Conservation (phyloP, 148 eudicot species). For the Rhododendron griersonianum region DNA sequence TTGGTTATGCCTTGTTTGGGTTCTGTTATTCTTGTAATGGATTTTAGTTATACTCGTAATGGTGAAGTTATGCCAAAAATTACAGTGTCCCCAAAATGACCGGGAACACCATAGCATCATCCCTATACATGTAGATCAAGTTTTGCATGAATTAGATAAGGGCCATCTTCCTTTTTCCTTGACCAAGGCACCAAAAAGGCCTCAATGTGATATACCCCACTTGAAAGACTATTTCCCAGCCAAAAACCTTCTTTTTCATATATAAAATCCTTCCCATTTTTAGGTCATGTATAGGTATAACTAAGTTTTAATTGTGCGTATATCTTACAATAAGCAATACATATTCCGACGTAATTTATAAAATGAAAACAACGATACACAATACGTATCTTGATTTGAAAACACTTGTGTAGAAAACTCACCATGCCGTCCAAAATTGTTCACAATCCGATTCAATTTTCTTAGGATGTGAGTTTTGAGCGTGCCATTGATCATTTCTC, state of each 20-base stretch:
- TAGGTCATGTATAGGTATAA: too few species aligned
- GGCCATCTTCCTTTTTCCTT: neutral
- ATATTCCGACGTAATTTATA: too few species aligned
- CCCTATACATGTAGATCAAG: neutral
- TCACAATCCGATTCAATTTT: neutral
- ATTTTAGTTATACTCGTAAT: too few species aligned
- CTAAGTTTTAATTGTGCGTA: neutral
- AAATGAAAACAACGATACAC: neutral
- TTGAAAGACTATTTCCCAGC: neutral
- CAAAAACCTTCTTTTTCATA: neutral
- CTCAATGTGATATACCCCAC: neutral
- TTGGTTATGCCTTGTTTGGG: too few species aligned
- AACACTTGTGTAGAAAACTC: neutral
- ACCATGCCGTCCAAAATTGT: neutral
- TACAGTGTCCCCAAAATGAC: too few species aligned
- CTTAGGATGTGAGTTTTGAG: neutral
- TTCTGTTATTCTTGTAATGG: too few species aligned
- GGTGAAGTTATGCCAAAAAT: too few species aligned
- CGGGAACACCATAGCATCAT: too few species aligned
- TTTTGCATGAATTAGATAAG: neutral
- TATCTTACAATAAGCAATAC: too few species aligned
- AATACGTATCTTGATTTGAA: neutral
- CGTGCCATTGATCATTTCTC: neutral
- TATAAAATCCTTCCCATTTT: too few species aligned
- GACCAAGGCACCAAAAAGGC: neutral